Evolutionary conservation across 805 yeast genomes (phyloP), one percentile per base, ranked within the genome.

Genomic region (Pichia exigua): DNA sequence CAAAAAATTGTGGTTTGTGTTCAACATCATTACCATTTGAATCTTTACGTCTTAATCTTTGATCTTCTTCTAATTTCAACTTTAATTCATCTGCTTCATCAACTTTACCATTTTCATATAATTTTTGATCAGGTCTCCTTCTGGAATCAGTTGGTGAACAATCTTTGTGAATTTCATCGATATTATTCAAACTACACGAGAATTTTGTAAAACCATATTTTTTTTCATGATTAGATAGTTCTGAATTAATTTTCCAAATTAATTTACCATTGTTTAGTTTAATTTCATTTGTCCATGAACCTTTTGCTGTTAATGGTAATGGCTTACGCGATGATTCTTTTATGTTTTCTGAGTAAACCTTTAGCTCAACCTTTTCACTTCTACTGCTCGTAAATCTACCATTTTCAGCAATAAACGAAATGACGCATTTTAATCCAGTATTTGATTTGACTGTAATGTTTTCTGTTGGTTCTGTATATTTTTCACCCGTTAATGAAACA

Each of bases 141-240:
- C 99, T 79, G 9, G 97, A 86, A 65, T 94, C 99, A 0, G 94
- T 87, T 3, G 91, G 91, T 7, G 97, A 85, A 41, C 91, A 59
- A 2, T 72, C 85, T 28, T 74, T 55, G 63, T 92, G 97, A 15
- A 92, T 68, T 4, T 65, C 70, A 0, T 96, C 87, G 41, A 91
- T 78, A 54, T 89, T 87, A 63, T 90, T 90, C 64, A 94, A 72
- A 41, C 84, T 76, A 10, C 95, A 88, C 0, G 96, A 82, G 70
- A 85, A 94, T 49, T 74, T 73, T 0, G 97, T 84, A 64, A 90
- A 90, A 0, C 99, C 99, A 69, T 82, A 94, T 64, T 87, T 87
- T 55, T 76, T 73, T 44, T 74, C 73, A 32, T 77, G 67, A 49
- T 85, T 72, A 0, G 76, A 72, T 15, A 90, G 77, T 49, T 90